Percentiles rank a stretch among this genome's conserved stretches.
Conservation (phyloP, 2,329 filamentous ascomycete genomes). For the Venturia carpophila region DNA sequence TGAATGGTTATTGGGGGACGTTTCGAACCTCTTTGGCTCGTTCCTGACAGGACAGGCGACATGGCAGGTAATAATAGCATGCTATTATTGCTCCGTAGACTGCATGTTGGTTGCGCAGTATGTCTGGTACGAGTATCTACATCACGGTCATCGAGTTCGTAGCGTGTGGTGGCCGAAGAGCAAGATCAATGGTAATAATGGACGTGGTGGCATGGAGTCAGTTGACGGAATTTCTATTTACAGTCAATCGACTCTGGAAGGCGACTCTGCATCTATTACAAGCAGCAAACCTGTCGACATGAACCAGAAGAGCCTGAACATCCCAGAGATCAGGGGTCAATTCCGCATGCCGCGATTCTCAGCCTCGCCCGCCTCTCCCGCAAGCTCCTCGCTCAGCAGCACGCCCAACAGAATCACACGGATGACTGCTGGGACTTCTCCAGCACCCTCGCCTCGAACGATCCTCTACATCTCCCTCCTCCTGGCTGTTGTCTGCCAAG, state of each 20-base stretch:
- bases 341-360: conserved; percentile 20
- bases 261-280: conserved; percentile 11
- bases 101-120: conserved; percentile 55
- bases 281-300: conserved; percentile 16
- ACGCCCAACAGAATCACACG: conserved; percentile 27
- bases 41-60: conserved; percentile 55
- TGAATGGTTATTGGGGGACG: conserved; percentile 59
- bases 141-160: conserved; percentile 41
- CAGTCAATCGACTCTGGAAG: conserved; percentile 13
- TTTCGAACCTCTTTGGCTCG: conserved; percentile 55
- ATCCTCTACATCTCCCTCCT: conserved; percentile 40
- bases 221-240: conserved; percentile 17
- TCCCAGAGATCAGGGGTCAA: conserved; percentile 12
- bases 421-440: conserved; percentile 33
- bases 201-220: background rate
- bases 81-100: conserved; percentile 60
- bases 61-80: conserved; percentile 59
- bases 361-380: conserved; percentile 23
- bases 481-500: conserved; percentile 36
- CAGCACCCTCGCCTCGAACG: conserved; percentile 40
- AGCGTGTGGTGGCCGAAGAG: conserved; percentile 25
- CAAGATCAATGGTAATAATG: conserved; percentile 11
- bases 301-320: background rate
- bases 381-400: conserved; percentile 15
- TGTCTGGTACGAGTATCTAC: conserved; percentile 56